Evolutionary conservation across 306 rosid genomes (phyloP).

Genomic region (Canavalia gladiata): DNA sequence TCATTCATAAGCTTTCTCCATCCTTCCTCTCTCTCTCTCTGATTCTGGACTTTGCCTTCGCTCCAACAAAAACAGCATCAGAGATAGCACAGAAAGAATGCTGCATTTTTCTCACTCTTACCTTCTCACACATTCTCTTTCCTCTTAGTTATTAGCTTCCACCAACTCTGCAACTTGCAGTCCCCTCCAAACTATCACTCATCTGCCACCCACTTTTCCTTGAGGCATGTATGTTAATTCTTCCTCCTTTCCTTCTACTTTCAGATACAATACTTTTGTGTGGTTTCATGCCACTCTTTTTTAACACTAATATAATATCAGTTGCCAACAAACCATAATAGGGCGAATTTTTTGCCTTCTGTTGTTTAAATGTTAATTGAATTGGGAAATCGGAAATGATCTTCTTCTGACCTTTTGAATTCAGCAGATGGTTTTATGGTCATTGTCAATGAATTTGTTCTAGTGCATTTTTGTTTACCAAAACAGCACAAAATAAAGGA

Average conservation of each 20-base stretch:
- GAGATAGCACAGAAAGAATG: not conserved
- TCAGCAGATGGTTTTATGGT: not conserved
- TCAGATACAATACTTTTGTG: not conserved
- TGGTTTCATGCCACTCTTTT: not conserved
- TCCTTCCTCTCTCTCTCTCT: conserved; percentile 33
- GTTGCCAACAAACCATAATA: not conserved
- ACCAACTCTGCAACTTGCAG: conserved; percentile 20
- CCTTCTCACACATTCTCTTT: not conserved
- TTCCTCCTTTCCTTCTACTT: conserved; percentile 9
- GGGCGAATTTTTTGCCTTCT: not conserved
- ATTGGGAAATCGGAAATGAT: not conserved
- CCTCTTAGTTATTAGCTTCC: not conserved
- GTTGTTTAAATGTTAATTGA: not conserved
- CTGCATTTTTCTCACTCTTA: conserved; percentile 11
- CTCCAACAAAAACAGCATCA: conserved; percentile 24
- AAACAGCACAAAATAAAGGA: not conserved
- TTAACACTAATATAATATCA: not conserved
- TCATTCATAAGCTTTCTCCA: conserved; percentile 36
- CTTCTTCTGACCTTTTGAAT: not conserved
- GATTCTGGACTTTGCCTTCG: conserved; percentile 33
- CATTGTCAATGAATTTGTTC: not conserved
- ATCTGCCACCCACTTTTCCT: not conserved
- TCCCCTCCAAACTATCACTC: conserved; percentile 9
- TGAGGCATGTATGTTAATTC: conserved; percentile 19
- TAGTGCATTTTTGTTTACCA: not conserved